These are phyloP conservation scores for Fusarium sp. DNA, from an alignment of 2,329 filamentous ascomycete species.

Conservation along the genomic window DNA sequence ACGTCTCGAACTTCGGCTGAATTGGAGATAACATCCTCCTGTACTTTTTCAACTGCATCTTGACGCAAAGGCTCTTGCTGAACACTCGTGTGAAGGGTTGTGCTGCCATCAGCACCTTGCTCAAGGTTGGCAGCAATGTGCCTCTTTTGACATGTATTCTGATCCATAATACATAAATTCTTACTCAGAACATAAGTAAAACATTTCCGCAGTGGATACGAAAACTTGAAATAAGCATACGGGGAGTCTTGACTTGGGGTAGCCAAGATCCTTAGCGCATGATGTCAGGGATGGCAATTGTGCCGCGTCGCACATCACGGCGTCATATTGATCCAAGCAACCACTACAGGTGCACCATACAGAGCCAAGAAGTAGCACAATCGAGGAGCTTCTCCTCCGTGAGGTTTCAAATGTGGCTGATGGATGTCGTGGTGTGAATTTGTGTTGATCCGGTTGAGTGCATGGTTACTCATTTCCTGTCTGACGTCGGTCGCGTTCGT, in stretches of 20 bases:
- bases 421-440: background rate
- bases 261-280: background rate
- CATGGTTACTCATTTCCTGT: background rate
- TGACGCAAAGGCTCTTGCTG: background rate
- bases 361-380: background rate
- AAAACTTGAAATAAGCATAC: background rate
- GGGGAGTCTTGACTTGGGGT: background rate
- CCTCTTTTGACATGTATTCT: background rate
- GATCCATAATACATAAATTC: background rate
- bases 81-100: background rate
- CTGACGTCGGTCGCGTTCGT: too few relatives aligned
- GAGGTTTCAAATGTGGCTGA: fast-evolving
- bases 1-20: background rate
- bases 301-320: background rate
- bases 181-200: fast-evolving
- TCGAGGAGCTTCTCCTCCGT: background rate
- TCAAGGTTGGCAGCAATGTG: background rate
- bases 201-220: background rate
- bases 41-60: fast-evolving
- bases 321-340: background rate
- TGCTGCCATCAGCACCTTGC: background rate
- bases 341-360: background rate
- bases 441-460: background rate
- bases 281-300: background rate
- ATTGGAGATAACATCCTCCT: fast-evolving